phyloP scores from a whole-genome alignment of 331 rosid genomes.

The Quercus lobata region DNA sequence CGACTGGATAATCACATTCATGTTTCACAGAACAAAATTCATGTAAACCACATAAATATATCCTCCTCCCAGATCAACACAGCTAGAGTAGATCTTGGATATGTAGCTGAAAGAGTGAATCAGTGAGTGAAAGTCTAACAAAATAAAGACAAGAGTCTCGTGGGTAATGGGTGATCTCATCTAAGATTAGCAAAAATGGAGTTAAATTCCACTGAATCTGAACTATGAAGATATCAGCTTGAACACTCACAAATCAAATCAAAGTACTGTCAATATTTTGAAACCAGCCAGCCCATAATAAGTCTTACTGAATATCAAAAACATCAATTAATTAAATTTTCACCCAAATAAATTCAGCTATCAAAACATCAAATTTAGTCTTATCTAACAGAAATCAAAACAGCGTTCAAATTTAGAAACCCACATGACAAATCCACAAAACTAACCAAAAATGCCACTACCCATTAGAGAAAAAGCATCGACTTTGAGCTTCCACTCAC shows the following conservation, averaged over 20 bases:
- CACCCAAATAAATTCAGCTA: neutral
- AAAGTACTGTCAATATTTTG: neutral
- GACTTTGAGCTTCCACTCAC: slow-evolving; percentile 18
- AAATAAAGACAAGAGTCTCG: neutral
- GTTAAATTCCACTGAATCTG: neutral
- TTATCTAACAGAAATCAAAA: neutral
- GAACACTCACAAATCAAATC: neutral
- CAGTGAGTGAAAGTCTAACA: no score
- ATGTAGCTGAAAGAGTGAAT: no score
- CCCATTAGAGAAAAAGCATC: slow-evolving; percentile 13
- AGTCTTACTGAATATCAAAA: neutral
- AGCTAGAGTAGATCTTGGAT: neutral
- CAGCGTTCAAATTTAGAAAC: neutral
- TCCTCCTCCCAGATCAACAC: neutral
- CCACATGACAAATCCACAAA: neutral
- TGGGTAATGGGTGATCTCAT: neutral
- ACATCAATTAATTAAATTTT: neutral
- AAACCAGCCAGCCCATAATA: neutral
- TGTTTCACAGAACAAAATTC: neutral
- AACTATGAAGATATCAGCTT: neutral
- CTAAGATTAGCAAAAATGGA: neutral
- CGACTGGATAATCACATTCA: neutral
- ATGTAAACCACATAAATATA: neutral
- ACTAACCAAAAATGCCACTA: neutral
- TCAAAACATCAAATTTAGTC: neutral